Conservation (phyloP, 2,329 filamentous ascomycete genomes). For the Periconia macrospinosa region DNA sequence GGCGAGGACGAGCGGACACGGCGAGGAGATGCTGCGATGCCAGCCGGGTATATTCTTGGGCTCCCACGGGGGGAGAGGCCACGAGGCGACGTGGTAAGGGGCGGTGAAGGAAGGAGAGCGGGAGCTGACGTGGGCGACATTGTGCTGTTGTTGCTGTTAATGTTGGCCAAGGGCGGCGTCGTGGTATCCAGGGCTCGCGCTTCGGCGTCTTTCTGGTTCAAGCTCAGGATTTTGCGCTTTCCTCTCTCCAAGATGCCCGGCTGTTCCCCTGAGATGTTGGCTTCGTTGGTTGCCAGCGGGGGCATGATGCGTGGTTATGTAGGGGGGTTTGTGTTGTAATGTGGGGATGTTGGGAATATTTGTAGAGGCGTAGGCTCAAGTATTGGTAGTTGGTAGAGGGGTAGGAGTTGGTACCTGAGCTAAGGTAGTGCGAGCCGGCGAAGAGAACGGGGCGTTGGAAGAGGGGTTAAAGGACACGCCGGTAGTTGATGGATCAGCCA, state of each 20-base stretch:
- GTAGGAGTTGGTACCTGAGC: too few species aligned
- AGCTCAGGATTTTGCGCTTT: slow-evolving; percentile 40
- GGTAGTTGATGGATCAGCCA: too few species aligned
- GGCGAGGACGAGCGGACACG: slow-evolving; percentile 66
- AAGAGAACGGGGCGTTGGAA: too few species aligned
- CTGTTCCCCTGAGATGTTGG: slow-evolving; percentile 22
- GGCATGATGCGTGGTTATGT: slow-evolving; percentile 16
- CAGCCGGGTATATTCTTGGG: slow-evolving; percentile 38
- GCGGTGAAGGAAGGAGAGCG: slow-evolving; percentile 34
- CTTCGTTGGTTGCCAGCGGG: slow-evolving; percentile 18
- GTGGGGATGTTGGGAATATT: neutral
- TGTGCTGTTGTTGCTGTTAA: slow-evolving; percentile 11
- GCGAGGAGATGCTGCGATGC: slow-evolving; percentile 61
- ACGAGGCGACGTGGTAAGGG: slow-evolving; percentile 29
- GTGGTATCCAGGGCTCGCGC: too few species aligned
- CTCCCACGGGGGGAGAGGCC: slow-evolving; percentile 39
- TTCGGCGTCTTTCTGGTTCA: slow-evolving; percentile 37
- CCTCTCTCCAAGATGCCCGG: slow-evolving; percentile 32
- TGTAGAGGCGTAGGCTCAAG: neutral
- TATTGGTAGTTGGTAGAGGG: too few species aligned
- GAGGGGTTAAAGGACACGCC: too few species aligned
- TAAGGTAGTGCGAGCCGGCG: too few species aligned
- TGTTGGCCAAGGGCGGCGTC: slow-evolving; percentile 16
- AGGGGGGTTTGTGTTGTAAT: neutral
- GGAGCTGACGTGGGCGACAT: slow-evolving; percentile 23